Evolutionary conservation across 148 eudicot species (phyloP).

Genomic region (Fallopia convolvulus): DNA sequence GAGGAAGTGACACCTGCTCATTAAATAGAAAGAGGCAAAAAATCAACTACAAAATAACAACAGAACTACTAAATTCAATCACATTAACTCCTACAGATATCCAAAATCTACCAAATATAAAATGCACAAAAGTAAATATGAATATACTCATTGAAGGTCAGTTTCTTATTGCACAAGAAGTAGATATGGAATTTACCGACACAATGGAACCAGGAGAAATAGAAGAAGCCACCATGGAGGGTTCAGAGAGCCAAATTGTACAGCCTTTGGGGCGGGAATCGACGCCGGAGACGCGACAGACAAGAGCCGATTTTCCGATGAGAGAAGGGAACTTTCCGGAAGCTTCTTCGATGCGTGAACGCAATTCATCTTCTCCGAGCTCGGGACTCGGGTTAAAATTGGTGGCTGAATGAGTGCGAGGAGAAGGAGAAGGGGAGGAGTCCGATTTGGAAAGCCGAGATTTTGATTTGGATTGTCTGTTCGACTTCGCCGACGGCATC

Average conservation of each 20-base stretch:
- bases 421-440: slow-evolving; percentile 20
- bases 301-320: slow-evolving; percentile 39
- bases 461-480: slow-evolving; percentile 31
- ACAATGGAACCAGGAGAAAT: slow-evolving; percentile 61
- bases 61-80: neutral
- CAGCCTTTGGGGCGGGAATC: slow-evolving; percentile 37
- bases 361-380: slow-evolving; percentile 27
- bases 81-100: neutral
- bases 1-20: slow-evolving; percentile 76
- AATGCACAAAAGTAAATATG: neutral
- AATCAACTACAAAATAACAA: neutral
- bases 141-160: neutral
- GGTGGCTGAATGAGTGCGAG: slow-evolving; percentile 18
- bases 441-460: slow-evolving; percentile 21
- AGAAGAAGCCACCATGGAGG: slow-evolving; percentile 55
- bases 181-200: slow-evolving; percentile 33
- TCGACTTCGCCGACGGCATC: slow-evolving; percentile 53
- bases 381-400: slow-evolving; percentile 13
- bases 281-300: slow-evolving; percentile 36
- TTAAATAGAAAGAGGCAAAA: neutral
- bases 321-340: slow-evolving; percentile 55
- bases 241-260: slow-evolving; percentile 75
- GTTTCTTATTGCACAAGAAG: neutral
- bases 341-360: slow-evolving; percentile 39
- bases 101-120: neutral